Evolutionary conservation across 352 stramenopile genomes (phyloP).

Genomic region (Elongisporangium prolatum): DNA sequence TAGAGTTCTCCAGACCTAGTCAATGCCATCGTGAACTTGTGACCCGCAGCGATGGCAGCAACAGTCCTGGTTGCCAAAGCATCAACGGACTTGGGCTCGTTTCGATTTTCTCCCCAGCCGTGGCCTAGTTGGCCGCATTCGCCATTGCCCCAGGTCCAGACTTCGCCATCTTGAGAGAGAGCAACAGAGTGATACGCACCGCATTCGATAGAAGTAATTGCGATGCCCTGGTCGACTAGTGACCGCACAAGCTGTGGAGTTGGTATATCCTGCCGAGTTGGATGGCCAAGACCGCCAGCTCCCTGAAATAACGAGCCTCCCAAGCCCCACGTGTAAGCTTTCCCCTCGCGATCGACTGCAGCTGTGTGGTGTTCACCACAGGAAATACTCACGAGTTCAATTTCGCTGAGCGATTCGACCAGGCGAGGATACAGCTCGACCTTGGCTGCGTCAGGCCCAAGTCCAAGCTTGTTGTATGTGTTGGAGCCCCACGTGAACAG

Average conservation of each 20-base stretch:
- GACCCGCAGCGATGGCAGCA: neutral
- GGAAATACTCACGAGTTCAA: neutral
- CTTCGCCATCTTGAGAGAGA: neutral
- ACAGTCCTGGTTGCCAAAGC: neutral
- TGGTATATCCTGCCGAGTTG: neutral
- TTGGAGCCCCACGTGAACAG: neutral
- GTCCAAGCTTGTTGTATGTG: neutral
- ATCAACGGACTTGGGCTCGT: neutral
- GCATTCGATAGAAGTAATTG: neutral
- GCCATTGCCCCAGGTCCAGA: neutral
- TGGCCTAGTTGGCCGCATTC: neutral
- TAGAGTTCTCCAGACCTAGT: neutral
- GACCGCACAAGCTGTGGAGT: neutral
- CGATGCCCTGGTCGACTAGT: neutral
- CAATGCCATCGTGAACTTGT: neutral
- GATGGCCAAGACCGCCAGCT: neutral
- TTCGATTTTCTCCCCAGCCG: neutral
- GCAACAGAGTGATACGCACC: neutral
- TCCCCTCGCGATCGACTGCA: neutral
- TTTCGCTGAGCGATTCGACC: neutral
- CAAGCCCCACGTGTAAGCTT: neutral
- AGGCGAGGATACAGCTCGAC: neutral
- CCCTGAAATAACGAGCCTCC: neutral
- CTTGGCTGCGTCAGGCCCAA: neutral
- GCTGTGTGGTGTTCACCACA: neutral